phyloP scores from a whole-genome alignment of 2,329 filamentous ascomycete genomes.

The Alternaria triticina region DNA sequence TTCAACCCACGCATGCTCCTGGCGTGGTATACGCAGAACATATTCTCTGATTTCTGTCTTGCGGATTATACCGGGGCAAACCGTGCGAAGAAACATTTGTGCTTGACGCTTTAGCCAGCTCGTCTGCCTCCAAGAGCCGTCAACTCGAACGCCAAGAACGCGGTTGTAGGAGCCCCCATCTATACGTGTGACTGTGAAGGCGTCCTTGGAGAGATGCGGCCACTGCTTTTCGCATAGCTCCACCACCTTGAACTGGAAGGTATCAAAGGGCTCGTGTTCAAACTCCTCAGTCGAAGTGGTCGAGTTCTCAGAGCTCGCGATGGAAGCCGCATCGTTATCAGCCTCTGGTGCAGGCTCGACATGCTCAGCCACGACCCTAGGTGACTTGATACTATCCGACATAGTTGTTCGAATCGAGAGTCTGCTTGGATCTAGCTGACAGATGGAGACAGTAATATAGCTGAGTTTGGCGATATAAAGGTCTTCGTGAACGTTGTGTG shows the following conservation, averaged over 20 bases:
- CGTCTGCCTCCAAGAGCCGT: rapidly evolving
- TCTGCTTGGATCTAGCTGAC: neutral
- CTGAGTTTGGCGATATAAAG: neutral
- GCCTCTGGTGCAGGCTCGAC: neutral
- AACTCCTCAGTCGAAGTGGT: neutral
- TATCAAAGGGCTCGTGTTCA: neutral
- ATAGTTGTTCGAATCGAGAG: neutral
- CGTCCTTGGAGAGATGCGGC: neutral
- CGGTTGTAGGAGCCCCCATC: neutral
- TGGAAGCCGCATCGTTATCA: neutral
- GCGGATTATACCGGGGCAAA: neutral
- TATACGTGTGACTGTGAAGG: neutral
- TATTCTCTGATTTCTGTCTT: neutral
- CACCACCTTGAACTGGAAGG: neutral
- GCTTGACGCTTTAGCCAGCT: neutral
- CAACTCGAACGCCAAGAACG: rapidly evolving
- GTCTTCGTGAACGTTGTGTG: neutral
- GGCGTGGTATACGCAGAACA: neutral
- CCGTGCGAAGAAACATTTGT: neutral
- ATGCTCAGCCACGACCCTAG: neutral
- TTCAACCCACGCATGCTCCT: neutral
- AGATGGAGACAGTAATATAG: neutral
- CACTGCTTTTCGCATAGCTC: neutral
- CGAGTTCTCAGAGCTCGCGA: neutral
- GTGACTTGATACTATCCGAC: neutral